These are phyloP conservation scores for Emergomyces africanus DNA, from an alignment of 2,329 filamentous ascomycete species.

Conservation along the genomic window DNA sequence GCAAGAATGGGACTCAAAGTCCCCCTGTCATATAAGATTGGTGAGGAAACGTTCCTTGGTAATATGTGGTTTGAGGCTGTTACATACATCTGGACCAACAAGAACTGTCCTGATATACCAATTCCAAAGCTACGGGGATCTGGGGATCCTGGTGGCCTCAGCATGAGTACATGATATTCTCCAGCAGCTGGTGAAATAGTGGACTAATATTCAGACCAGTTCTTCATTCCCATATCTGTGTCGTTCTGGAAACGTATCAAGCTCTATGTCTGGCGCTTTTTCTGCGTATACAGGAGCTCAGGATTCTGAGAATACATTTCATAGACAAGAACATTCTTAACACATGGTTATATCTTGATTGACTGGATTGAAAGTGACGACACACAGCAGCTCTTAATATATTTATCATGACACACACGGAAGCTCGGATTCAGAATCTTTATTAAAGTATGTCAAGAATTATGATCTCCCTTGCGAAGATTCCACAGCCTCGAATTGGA, in stretches of 20 bases:
- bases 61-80: constrained; percentile 14
- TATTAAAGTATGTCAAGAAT: constrained; percentile 9
- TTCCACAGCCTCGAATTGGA: constrained; percentile 12
- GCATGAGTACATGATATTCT: constrained; percentile 3
- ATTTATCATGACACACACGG: constrained; percentile 4
- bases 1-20: constrained; percentile 6
- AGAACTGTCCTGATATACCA: constrained; percentile 12
- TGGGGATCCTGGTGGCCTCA: constrained; percentile 12
- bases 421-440: constrained; percentile 9
- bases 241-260: constrained; percentile 4
- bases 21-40: constrained; percentile 9
- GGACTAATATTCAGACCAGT: constrained; percentile 4
- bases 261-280: constrained; percentile 2
- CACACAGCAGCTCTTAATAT: constrained; percentile 1
- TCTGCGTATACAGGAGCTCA: not conserved
- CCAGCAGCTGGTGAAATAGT: not conserved
- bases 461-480: constrained; percentile 9
- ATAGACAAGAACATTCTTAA: not conserved
- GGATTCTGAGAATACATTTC: constrained; percentile 3
- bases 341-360: constrained; percentile 7
- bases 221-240: constrained; percentile 2
- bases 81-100: constrained; percentile 12
- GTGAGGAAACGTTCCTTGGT: constrained; percentile 10
- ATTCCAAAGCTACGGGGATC: constrained; percentile 12
- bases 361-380: constrained; percentile 7